A percentile compares a stretch with the other conserved stretches of the same genome.
These are phyloP conservation scores for Fusarium sp. DNA, from an alignment of 2,329 filamentous ascomycete species.

Conservation along the genomic window DNA sequence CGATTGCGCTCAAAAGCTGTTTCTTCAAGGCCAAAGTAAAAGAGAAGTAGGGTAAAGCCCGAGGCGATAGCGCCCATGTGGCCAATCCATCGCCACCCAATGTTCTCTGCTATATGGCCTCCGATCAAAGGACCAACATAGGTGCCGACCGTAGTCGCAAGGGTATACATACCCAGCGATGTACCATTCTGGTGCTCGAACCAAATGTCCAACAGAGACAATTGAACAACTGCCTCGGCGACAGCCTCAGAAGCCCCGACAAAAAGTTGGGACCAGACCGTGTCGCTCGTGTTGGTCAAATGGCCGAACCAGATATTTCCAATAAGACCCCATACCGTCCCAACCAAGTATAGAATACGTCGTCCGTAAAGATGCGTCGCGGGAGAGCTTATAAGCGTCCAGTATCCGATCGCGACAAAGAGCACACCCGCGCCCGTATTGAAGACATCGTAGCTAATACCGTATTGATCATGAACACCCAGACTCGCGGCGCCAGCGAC, in stretches of 20 bases:
- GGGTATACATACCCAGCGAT: slow-evolving; percentile 65
- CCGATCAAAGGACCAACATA: slow-evolving; percentile 65
- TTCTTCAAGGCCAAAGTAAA: slow-evolving; percentile 65
- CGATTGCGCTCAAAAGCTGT: slow-evolving; percentile 59
- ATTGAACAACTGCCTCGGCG: slow-evolving; percentile 66
- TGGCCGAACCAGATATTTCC: slow-evolving; percentile 66
- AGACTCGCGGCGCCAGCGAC: slow-evolving; percentile 63
- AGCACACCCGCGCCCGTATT: slow-evolving; percentile 68
- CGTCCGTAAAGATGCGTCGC: slow-evolving; percentile 66
- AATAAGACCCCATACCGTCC: slow-evolving; percentile 59
- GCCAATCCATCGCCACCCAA: slow-evolving; percentile 67
- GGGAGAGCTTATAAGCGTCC: slow-evolving; percentile 63
- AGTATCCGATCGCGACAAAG: slow-evolving; percentile 67
- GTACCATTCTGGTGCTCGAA: slow-evolving; percentile 67
- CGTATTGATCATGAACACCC: slow-evolving; percentile 61
- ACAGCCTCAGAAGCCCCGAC: slow-evolving; percentile 67
- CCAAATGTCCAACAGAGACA: slow-evolving; percentile 68
- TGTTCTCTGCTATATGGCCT: slow-evolving; percentile 60
- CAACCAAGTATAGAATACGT: slow-evolving; percentile 64
- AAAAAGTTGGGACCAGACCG: slow-evolving; percentile 67
- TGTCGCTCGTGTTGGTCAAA: slow-evolving; percentile 55
- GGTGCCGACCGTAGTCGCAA: slow-evolving; percentile 66
- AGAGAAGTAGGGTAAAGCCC: slow-evolving; percentile 57
- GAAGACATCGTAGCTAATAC: slow-evolving; percentile 62
- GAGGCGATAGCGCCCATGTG: slow-evolving; percentile 63